A percentile compares a stretch with the other conserved stretches of the same genome.
Conservation (phyloP, 2,329 filamentous ascomycete genomes). For the Colletotrichum kahawae region DNA sequence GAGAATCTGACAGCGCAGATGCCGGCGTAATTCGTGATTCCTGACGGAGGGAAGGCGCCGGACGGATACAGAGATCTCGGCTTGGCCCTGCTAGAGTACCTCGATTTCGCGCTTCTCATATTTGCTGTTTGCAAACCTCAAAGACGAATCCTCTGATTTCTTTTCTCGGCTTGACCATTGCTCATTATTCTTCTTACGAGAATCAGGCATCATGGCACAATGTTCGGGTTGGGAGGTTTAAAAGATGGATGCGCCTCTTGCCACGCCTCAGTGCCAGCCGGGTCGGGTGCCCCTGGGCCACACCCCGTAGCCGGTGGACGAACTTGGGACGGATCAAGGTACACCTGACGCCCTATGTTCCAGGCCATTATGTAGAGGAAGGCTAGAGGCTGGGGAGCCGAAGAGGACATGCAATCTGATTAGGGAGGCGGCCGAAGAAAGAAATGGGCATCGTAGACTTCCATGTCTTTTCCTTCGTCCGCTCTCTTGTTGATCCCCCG, state of each 20-base stretch:
- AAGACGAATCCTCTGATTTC: neutral
- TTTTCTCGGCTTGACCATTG: neutral
- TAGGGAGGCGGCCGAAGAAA: neutral
- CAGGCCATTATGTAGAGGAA: neutral
- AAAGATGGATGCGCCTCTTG: constrained; percentile 3
- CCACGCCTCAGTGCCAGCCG: neutral
- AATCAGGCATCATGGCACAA: neutral
- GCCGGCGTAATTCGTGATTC: constrained; percentile 1
- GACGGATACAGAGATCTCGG: neutral
- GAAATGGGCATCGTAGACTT: neutral
- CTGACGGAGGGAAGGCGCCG: neutral
- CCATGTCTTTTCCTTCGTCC: neutral
- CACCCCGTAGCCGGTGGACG: neutral
- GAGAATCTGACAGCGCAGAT: constrained; percentile 4
- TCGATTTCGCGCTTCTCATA: neutral
- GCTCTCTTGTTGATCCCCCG: neutral
- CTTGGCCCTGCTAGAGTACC: neutral
- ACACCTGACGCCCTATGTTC: constrained; percentile 2
- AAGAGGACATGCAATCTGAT: neutral
- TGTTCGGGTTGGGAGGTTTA: neutral
- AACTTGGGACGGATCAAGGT: constrained; percentile 11
- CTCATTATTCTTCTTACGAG: neutral
- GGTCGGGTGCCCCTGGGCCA: neutral
- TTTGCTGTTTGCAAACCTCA: neutral
- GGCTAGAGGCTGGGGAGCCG: neutral